Conservation (phyloP, 768 basidiomycete genomes). For the Butyriboletus loyo region DNA sequence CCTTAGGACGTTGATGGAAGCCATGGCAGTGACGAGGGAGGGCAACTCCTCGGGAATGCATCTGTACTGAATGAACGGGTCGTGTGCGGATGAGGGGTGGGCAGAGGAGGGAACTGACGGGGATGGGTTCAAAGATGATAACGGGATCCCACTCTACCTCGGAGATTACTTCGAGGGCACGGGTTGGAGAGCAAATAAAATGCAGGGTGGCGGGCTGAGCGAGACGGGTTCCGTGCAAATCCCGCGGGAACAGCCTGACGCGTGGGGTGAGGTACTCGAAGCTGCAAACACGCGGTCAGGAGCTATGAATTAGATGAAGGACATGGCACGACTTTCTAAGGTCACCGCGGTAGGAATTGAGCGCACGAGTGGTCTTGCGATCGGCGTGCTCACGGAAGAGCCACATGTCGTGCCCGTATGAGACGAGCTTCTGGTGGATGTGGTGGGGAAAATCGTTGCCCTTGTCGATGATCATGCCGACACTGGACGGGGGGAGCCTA, state of each 20-base stretch:
- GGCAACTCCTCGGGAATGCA: constrained; percentile 79
- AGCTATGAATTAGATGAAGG: constrained; percentile 1
- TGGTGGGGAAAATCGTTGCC: constrained; percentile 70
- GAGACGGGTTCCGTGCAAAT: constrained; percentile 56
- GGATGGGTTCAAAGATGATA: constrained; percentile 83
- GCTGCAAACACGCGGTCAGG: constrained; percentile 36
- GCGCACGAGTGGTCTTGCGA: constrained; percentile 61
- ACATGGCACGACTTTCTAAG: constrained; percentile 51
- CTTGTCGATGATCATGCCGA: constrained; percentile 85
- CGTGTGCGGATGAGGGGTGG: background rate
- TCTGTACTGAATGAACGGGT: constrained; percentile 48
- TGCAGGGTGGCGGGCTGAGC: constrained; percentile 57
- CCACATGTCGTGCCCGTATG: constrained; percentile 78
- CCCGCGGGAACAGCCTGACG: constrained; percentile 66
- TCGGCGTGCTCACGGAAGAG: constrained; percentile 59
- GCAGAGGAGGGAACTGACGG: constrained; percentile 45
- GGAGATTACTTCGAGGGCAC: constrained; percentile 63
- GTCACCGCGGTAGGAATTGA: constrained; percentile 76
- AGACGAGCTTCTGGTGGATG: constrained; percentile 52
- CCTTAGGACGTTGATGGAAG: constrained; percentile 67
- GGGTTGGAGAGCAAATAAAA: constrained; percentile 79
- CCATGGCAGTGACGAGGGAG: constrained; percentile 57
- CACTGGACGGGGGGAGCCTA: constrained; percentile 60
- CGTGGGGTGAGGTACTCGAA: constrained; percentile 78
- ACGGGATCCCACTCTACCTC: constrained; percentile 70